These are phyloP conservation scores for Cylindrotheca fusiformis DNA, from an alignment of 108 stramenopile species.

Conservation along the genomic window DNA sequence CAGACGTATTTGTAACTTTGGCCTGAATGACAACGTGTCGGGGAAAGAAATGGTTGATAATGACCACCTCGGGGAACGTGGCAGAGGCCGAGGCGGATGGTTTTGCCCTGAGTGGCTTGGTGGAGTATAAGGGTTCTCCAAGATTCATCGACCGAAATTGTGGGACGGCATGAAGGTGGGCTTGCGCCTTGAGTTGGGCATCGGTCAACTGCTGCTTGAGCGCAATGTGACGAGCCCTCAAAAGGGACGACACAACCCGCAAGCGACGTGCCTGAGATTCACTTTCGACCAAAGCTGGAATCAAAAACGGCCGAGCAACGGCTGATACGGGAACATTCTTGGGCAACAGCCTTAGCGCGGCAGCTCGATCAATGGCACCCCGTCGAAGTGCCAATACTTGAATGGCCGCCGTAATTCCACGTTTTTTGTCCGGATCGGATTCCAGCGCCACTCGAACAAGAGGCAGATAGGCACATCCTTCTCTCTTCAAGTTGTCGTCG, in stretches of 20 bases:
- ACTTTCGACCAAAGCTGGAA: constrained; percentile 82
- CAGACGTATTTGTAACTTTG: constrained; percentile 62
- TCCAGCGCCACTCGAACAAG: constrained; percentile 80
- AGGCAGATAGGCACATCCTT: constrained; percentile 73
- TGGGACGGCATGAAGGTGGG: constrained; percentile 66
- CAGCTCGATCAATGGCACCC: constrained; percentile 72
- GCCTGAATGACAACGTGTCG: constrained; percentile 84
- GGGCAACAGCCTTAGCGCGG: constrained; percentile 76
- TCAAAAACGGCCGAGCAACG: constrained; percentile 75
- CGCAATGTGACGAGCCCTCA: constrained; percentile 64
- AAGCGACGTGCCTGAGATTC: constrained; percentile 83
- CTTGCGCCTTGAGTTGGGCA: constrained; percentile 79
- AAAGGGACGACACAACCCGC: constrained; percentile 68
- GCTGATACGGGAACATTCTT: constrained; percentile 76
- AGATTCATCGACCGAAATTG: constrained; percentile 63
- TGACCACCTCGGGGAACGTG: constrained; percentile 78
- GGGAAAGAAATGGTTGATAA: constrained; percentile 83
- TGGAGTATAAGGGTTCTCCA: constrained; percentile 73
- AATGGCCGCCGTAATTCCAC: constrained; percentile 74
- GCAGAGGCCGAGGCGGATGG: constrained; percentile 62
- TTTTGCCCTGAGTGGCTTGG: constrained; percentile 73
- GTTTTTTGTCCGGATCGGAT: constrained; percentile 57
- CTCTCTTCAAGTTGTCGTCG: background rate
- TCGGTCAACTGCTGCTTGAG: constrained; percentile 77
- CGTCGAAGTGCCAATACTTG: constrained; percentile 77